Evolutionary conservation across 208 protist species (phyloP).

Genomic region (Phytomonas sp.): DNA sequence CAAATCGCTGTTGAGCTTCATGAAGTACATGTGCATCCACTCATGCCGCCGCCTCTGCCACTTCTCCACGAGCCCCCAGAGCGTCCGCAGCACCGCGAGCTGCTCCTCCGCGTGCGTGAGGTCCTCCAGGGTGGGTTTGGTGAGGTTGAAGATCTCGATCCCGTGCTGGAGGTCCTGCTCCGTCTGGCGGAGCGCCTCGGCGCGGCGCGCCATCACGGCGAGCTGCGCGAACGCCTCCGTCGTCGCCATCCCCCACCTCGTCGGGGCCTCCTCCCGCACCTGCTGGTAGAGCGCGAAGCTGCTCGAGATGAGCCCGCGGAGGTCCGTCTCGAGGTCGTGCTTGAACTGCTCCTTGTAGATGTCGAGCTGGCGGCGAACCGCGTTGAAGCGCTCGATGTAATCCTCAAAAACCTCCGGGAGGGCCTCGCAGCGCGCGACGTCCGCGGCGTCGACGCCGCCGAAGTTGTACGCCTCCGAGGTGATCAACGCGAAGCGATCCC

Average conservation of each 20-base stretch:
- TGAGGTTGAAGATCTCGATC: slow-evolving; percentile 94
- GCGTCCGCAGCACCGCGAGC: slow-evolving; percentile 75
- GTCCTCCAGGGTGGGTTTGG: slow-evolving; percentile 89
- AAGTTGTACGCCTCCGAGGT: slow-evolving; percentile 86
- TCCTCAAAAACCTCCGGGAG: slow-evolving; percentile 81
- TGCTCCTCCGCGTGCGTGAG: slow-evolving; percentile 74
- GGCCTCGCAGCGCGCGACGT: slow-evolving; percentile 80
- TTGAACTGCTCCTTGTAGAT: slow-evolving; percentile 95
- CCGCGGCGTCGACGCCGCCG: slow-evolving; percentile 55
- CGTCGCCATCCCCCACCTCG: slow-evolving; percentile 46
- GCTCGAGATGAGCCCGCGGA: slow-evolving; percentile 81
- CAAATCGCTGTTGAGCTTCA: slow-evolving; percentile 83
- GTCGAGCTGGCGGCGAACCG: slow-evolving; percentile 82
- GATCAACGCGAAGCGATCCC: slow-evolving; percentile 92
- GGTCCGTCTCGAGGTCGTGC: slow-evolving; percentile 83
- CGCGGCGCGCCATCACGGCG: slow-evolving; percentile 59
- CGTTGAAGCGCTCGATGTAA: slow-evolving; percentile 82
- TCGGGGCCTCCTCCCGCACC: slow-evolving; percentile 83
- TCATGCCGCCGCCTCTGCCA: slow-evolving; percentile 81
- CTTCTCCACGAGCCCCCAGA: slow-evolving; percentile 90
- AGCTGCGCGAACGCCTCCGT: slow-evolving; percentile 80
- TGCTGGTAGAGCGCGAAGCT: slow-evolving; percentile 75
- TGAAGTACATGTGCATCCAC: slow-evolving; percentile 91
- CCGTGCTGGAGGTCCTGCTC: slow-evolving; percentile 87
- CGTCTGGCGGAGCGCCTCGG: slow-evolving; percentile 46